Evolutionary conservation across 1,284 basidiomycete genomes (phyloP), one percentile per base, ranked within the genome.

Genomic region (Trichosporon faecale): DNA sequence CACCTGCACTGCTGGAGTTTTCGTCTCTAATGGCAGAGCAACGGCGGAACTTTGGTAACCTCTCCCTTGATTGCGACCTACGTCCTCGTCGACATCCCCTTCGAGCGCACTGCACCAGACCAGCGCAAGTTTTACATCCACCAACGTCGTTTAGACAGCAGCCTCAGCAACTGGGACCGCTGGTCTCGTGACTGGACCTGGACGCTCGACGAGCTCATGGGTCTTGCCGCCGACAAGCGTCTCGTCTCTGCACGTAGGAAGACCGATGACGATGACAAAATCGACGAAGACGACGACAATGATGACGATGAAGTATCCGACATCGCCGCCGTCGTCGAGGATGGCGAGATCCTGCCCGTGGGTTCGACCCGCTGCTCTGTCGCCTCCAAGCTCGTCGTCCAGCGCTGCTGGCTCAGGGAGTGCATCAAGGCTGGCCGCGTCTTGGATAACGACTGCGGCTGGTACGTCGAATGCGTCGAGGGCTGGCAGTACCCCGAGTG

Each of bases 151-250:
- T 61, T 23, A 11, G 57, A 61, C 18, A 61, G 57, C 57, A 61
- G 27, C 27, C 57, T 61, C 57, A 61, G 57, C 57, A 61, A 61
- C 29, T 61, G 57, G 57, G 57, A 61, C 57, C 57, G 57, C 29
- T 61, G 57, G 57, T 61, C 57, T 7, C 31, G 57, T 6, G 57
- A 61, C 18, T 61, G 57, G 57, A 31, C 29, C 6, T 61, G 57
- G 57, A 61, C 57, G 5, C 57, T 61, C 29, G 57, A 61, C 8
- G 29, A 61, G 57, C 16, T 61, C 18, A 31, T 61, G 57, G 57
- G 57, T 2, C 57, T 61, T 7, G 57, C 57, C n/a, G 27, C 27
- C 14, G 57, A 61, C 27, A 33, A 31, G 29, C 14, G 12, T 2
- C 11, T 31, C 16, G 16, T 31, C 18, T 31, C 11, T 37, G 35